These are phyloP conservation scores for Eragrostis curvula DNA, from an alignment of 176 grass and related monocot species.

Conservation along the genomic window DNA sequence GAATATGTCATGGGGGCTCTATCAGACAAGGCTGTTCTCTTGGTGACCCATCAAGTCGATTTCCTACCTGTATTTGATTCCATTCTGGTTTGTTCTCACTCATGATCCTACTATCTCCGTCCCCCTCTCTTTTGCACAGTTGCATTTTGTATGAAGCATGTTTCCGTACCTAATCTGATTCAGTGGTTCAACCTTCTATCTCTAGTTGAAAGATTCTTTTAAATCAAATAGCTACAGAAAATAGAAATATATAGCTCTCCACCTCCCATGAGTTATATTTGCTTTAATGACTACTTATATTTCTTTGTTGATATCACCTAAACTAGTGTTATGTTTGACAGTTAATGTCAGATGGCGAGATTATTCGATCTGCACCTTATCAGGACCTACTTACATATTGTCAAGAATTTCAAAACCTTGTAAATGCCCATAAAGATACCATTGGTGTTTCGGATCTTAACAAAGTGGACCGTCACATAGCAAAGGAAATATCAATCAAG, in stretches of 20 bases:
- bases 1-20: conserved; percentile 88
- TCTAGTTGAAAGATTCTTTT: too few relatives aligned
- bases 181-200: too few relatives aligned
- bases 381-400: conserved; percentile 58
- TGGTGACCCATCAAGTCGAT: conserved; percentile 97
- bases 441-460: conserved; percentile 52
- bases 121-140: too few relatives aligned
- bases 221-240: too few relatives aligned
- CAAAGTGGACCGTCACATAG: conserved; percentile 26
- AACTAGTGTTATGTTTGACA: conserved; percentile 40
- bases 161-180: too few relatives aligned
- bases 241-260: too few relatives aligned
- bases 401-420: conserved; percentile 86
- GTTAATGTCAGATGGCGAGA: conserved; percentile 85
- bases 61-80: conserved; percentile 83
- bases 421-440: conserved; percentile 81
- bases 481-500: conserved; percentile 37
- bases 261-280: neutral
- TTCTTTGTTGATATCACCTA: neutral
- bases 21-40: conserved; percentile 76
- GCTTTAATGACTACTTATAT: neutral
- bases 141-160: too few relatives aligned
- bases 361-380: conserved; percentile 68
- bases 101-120: too few relatives aligned
- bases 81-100: conserved; percentile 54